phyloP scores from a whole-genome alignment of 805 yeast genomes.

The Metschnikowia continentalis region DNA sequence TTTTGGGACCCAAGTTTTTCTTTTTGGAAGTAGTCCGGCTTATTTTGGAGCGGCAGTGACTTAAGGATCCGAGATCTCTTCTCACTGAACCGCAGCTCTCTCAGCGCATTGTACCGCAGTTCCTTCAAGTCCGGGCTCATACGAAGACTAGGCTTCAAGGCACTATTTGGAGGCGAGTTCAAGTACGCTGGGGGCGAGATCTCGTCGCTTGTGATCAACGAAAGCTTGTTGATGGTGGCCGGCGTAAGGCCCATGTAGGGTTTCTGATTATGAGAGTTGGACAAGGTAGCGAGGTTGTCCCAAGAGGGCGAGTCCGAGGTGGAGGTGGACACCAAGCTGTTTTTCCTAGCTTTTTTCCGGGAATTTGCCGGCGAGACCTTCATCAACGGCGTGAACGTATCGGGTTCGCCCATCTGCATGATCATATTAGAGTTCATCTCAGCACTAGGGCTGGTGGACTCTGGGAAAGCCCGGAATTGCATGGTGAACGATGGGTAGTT shows the following conservation, averaged over 20 bases:
- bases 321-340: not conserved
- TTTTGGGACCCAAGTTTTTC: not conserved
- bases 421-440: conserved; percentile 37
- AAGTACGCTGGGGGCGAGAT: conserved; percentile 1
- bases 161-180: conserved; percentile 21
- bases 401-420: conserved; percentile 40
- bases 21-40: conserved; percentile 1
- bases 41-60: conserved; percentile 9
- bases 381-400: conserved; percentile 42
- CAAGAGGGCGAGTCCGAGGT: conserved; percentile 4
- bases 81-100: not conserved
- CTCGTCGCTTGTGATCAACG: conserved; percentile 25
- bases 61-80: conserved; percentile 2
- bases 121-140: conserved; percentile 4
- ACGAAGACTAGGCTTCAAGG: conserved; percentile 7
- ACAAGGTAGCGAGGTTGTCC: not conserved
- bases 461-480: conserved; percentile 37
- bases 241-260: not conserved
- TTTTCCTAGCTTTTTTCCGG: conserved; percentile 9
- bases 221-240: conserved; percentile 32
- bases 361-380: conserved; percentile 31
- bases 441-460: conserved; percentile 34
- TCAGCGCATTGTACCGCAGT: not conserved
- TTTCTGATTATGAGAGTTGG: not conserved
- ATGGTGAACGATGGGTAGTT: conserved; percentile 35